Base-by-base conservation (phyloP, 176 grass and related monocot species). In the Juncus effusus region DNA sequence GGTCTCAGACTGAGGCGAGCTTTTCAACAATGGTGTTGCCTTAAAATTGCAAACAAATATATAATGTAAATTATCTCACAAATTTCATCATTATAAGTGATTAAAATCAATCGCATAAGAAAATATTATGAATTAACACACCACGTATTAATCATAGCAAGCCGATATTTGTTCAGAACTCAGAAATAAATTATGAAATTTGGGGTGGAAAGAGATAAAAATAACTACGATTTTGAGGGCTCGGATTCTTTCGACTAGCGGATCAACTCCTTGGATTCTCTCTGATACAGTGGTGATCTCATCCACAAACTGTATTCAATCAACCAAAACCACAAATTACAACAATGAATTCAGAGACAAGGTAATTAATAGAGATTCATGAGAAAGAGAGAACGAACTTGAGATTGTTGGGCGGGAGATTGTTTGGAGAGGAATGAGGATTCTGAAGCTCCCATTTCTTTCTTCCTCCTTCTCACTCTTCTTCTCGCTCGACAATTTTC, bases 221-320 rank as follows among this genome's bases (percentile, higher is more conserved):
- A 56, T 0, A 41, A 62, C 64, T 83, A 90, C 87, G 65, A 90
- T 78, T 60, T 65, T 13, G 28, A 90, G 76, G 38, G 83, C 67
- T 35, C 56, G 72, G 72, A 83, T 80, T 51, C 79, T 65, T 64
- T 53, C 63, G 4, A 90, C n/a, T 63, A 90, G 73, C 9, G 83
- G 83, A 45, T 90, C 83, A 2, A 65, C 51, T 11, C 76, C 67
- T 15, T 65, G 66, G 52, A 69, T 77, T 76, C 59, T 47, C 67
- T 80, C 71, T 9, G 83, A 86, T 3, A 90, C 76, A 61, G 77
- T 86, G 42, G 87, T 90, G 72, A 90, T 90, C 83, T 86, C 83
- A 13, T 86, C 83, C 13, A 77, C 79, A 76, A 83, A 90, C 73
- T 15, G 83, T 15, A 72, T 59, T 42, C 39, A 56, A 42, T 50